A percentile compares a stretch with the other conserved stretches of the same genome.
Evolutionary conservation across 2,329 filamentous ascomycete species (phyloP).

Genomic region (Dothistroma septosporum): DNA sequence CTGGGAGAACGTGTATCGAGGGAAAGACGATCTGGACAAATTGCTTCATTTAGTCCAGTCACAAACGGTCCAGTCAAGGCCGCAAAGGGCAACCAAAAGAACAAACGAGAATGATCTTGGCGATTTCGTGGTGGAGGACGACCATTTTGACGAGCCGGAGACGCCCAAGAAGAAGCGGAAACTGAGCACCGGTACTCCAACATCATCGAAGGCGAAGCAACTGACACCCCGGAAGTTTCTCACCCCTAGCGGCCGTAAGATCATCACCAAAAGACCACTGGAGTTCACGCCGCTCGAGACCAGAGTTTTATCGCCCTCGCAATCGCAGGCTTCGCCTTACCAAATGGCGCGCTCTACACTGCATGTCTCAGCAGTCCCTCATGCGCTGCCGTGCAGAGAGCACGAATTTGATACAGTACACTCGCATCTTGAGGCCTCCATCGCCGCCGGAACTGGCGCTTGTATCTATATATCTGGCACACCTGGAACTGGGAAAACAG

Average conservation of each 20-base stretch:
- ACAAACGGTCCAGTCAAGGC: slow-evolving; percentile 67
- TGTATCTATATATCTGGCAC: slow-evolving; percentile 99
- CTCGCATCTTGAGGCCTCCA: slow-evolving; percentile 87
- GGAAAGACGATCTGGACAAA: slow-evolving; percentile 60
- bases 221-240: slow-evolving; percentile 52
- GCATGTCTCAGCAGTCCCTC: slow-evolving; percentile 89
- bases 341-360: slow-evolving; percentile 83
- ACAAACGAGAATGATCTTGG: slow-evolving; percentile 37
- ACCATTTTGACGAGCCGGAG: slow-evolving; percentile 38
- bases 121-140: slow-evolving; percentile 45
- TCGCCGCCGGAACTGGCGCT: slow-evolving; percentile 85
- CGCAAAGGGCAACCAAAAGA: slow-evolving; percentile 31
- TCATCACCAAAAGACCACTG: slow-evolving; percentile 77
- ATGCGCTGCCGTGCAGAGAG: slow-evolving; percentile 84
- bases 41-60: slow-evolving; percentile 65
- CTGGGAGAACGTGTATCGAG: slow-evolving; percentile 81
- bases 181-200: slow-evolving; percentile 43
- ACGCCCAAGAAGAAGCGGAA: slow-evolving; percentile 50
- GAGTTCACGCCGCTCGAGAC: slow-evolving; percentile 96
- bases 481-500: slow-evolving; percentile 94
- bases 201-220: slow-evolving; percentile 42
- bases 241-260: slow-evolving; percentile 63
- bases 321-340: slow-evolving; percentile 79
- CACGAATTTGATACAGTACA: slow-evolving; percentile 90
- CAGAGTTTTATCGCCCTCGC: slow-evolving; percentile 70